Percentiles rank a stretch among this genome's conserved stretches.
phyloP scores from a whole-genome alignment of 768 basidiomycete genomes.

The Auricularia sp. region DNA sequence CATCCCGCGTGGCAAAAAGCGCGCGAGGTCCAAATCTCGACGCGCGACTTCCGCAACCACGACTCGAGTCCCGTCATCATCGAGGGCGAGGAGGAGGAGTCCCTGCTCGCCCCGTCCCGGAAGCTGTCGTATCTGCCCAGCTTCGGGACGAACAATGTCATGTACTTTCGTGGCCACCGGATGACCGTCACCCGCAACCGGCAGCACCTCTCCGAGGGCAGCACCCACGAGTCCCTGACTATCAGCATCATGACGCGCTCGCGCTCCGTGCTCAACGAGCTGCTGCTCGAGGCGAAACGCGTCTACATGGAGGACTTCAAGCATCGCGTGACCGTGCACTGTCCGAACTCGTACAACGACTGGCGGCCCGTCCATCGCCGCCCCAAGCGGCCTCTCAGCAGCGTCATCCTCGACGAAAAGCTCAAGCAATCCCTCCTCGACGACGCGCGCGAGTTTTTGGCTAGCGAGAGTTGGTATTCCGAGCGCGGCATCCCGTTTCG shows the following conservation, averaged over 20 bases:
- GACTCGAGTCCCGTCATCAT: conserved; percentile 19
- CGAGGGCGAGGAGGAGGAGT: conserved; percentile 17
- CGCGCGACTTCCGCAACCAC: conserved; percentile 27
- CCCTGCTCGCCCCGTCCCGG: neutral
- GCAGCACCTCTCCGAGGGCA: conserved; percentile 5
- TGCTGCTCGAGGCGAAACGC: conserved; percentile 46
- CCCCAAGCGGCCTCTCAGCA: conserved; percentile 45
- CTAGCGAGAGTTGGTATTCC: conserved; percentile 60
- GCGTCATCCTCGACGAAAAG: conserved; percentile 40
- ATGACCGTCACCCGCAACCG: conserved; percentile 11
- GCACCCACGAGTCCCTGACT: conserved; percentile 7
- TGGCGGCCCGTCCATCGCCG: conserved; percentile 51
- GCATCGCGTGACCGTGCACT: conserved; percentile 41
- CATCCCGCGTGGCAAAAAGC: conserved; percentile 48
- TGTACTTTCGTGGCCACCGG: conserved; percentile 1
- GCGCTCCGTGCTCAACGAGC: conserved; percentile 35
- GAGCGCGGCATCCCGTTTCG: conserved; percentile 75
- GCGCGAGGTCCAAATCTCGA: conserved; percentile 43
- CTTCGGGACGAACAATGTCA: neutral
- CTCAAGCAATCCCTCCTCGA: conserved; percentile 52
- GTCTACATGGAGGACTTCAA: conserved; percentile 42
- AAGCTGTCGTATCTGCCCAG: neutral
- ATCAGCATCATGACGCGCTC: conserved; percentile 38
- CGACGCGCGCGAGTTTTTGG: conserved; percentile 63
- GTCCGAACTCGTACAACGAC: conserved; percentile 27